Percentiles rank a stretch among this genome's conserved stretches.
Conservation (phyloP, 1,284 basidiomycete species). For the Peniophora sp. region DNA sequence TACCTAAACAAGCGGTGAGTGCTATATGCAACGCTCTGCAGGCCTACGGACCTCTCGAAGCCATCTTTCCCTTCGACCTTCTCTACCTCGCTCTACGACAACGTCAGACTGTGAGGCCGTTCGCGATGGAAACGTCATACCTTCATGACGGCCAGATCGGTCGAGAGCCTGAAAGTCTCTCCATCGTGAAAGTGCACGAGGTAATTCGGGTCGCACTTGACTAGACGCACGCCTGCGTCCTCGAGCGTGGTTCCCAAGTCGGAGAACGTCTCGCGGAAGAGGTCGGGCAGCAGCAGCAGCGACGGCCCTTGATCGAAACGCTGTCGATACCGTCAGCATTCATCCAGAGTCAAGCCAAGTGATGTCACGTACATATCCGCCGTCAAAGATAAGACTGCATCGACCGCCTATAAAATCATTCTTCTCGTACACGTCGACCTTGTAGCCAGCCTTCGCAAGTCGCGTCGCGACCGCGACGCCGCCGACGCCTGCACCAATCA, state of each 20-base stretch:
- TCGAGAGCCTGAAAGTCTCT: slow-evolving; percentile 30
- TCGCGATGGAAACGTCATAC: background rate
- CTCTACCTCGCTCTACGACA: slow-evolving; percentile 24
- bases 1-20: background rate
- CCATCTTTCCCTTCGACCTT: slow-evolving; percentile 37
- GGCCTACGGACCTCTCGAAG: slow-evolving; percentile 25
- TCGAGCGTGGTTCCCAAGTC: slow-evolving; percentile 33
- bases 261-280: slow-evolving; percentile 34
- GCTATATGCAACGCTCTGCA: slow-evolving; percentile 10
- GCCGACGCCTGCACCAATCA: slow-evolving; percentile 1
- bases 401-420: slow-evolving; percentile 36
- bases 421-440: slow-evolving; percentile 15
- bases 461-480: slow-evolving; percentile 6
- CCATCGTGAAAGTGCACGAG: slow-evolving; percentile 35
- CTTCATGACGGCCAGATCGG: slow-evolving; percentile 33
- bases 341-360: background rate
- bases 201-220: slow-evolving; percentile 34
- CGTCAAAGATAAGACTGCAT: slow-evolving; percentile 36
- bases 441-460: slow-evolving; percentile 7
- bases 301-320: slow-evolving; percentile 33
- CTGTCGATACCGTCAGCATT: background rate
- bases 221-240: slow-evolving; percentile 28
- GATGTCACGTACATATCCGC: slow-evolving; percentile 24
- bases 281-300: slow-evolving; percentile 35
- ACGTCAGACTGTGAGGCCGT: too few species aligned